phyloP scores from a whole-genome alignment of 2,329 filamentous ascomycete species.

The Curvularia lunata region DNA sequence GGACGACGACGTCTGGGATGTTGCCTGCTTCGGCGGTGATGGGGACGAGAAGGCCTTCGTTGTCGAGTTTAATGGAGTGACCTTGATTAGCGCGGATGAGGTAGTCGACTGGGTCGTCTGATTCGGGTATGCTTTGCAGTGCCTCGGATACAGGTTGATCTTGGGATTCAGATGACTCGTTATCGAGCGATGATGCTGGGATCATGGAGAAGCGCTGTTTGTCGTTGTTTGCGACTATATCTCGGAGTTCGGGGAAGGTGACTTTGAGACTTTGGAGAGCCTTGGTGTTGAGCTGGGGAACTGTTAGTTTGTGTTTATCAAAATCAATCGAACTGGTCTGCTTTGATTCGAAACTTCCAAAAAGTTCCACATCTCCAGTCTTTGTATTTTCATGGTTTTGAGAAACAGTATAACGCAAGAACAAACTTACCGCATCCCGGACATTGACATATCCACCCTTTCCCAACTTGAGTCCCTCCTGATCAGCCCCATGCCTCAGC shows the following conservation, averaged over 20 bases:
- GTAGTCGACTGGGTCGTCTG: slow-evolving; percentile 67
- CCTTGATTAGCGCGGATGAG: slow-evolving; percentile 96
- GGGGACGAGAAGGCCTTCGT: slow-evolving; percentile 72
- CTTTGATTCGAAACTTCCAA: too few species aligned
- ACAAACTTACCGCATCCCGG: slow-evolving; percentile 60
- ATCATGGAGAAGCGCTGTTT: slow-evolving; percentile 91
- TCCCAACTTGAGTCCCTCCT: slow-evolving; percentile 65
- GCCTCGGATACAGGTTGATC: slow-evolving; percentile 1
- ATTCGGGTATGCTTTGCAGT: slow-evolving; percentile 19
- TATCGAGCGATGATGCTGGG: slow-evolving; percentile 49
- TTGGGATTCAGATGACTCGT: not conserved
- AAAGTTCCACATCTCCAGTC: too few species aligned
- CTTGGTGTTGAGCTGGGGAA: slow-evolving; percentile 60
- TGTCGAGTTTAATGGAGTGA: slow-evolving; percentile 79
- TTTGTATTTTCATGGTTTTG: too few species aligned
- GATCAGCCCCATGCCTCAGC: slow-evolving; percentile 66
- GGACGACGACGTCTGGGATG: slow-evolving; percentile 73
- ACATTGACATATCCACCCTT: slow-evolving; percentile 67
- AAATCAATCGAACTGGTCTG: not conserved
- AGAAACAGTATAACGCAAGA: too few species aligned
- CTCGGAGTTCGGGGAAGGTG: slow-evolving; percentile 75
- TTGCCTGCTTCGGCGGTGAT: slow-evolving; percentile 62
- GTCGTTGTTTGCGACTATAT: slow-evolving; percentile 75
- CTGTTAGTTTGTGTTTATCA: slow-evolving; percentile 11
- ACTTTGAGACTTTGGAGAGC: slow-evolving; percentile 72